Evolutionary conservation across 2,329 filamentous ascomycete species (phyloP).

Genomic region (Fusarium decemcellulare): DNA sequence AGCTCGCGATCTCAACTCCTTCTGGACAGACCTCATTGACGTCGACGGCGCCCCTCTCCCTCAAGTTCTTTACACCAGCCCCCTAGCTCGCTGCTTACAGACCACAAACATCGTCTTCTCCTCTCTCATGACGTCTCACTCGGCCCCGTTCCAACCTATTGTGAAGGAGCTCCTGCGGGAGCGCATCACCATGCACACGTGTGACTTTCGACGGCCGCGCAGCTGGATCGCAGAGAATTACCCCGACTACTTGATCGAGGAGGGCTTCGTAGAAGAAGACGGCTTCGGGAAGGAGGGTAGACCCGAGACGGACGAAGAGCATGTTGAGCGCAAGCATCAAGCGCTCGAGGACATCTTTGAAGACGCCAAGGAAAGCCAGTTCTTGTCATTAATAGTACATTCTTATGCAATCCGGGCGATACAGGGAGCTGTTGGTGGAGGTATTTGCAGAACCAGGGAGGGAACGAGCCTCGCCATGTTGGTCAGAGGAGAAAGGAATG

Average conservation of each 20-base stretch:
- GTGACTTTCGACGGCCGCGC: slow-evolving; percentile 67
- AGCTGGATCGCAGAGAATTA: slow-evolving; percentile 64
- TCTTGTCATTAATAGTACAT: slow-evolving; percentile 67
- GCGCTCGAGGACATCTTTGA: slow-evolving; percentile 64
- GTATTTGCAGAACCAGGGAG: slow-evolving; percentile 62
- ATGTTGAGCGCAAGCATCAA: slow-evolving; percentile 58
- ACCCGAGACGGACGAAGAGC: slow-evolving; percentile 64
- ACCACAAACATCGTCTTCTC: slow-evolving; percentile 68
- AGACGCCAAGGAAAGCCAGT: slow-evolving; percentile 51
- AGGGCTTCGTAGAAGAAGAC: slow-evolving; percentile 69
- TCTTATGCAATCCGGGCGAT: slow-evolving; percentile 62
- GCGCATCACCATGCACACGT: slow-evolving; percentile 72
- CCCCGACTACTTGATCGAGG: slow-evolving; percentile 66
- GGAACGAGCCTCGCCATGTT: slow-evolving; percentile 69
- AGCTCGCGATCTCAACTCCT: slow-evolving; percentile 64
- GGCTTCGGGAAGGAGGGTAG: slow-evolving; percentile 62
- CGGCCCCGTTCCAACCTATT: slow-evolving; percentile 61
- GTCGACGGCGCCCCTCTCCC: slow-evolving; percentile 66
- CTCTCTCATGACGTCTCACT: slow-evolving; percentile 54
- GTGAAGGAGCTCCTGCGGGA: slow-evolving; percentile 74
- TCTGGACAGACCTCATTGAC: slow-evolving; percentile 64
- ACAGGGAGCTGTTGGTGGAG: slow-evolving; percentile 58
- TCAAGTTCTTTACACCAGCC: slow-evolving; percentile 68
- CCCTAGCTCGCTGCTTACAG: slow-evolving; percentile 70
- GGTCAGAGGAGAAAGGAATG: slow-evolving; percentile 59